phyloP scores from a whole-genome alignment of 805 yeast species.

The Kodamaea restingae region DNA sequence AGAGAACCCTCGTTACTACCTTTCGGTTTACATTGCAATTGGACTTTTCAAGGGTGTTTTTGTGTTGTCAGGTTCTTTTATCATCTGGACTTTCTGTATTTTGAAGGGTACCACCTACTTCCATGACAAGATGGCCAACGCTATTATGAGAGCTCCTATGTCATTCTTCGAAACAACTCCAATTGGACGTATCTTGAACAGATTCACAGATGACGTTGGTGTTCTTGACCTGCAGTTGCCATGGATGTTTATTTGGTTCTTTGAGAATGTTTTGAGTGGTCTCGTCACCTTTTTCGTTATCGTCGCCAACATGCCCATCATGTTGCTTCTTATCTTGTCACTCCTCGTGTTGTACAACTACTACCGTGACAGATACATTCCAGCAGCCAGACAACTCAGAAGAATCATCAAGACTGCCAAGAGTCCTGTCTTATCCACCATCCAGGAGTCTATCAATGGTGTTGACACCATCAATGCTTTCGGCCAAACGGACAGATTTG shows the following conservation, averaged over 20 bases:
- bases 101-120: slow-evolving; percentile 52
- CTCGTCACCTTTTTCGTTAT: slow-evolving; percentile 50
- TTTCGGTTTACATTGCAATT: slow-evolving; percentile 51
- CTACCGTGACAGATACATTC: slow-evolving; percentile 66
- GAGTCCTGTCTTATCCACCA: slow-evolving; percentile 76
- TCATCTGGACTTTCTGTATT: slow-evolving; percentile 51
- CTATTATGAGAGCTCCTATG: slow-evolving; percentile 60
- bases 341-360: slow-evolving; percentile 58
- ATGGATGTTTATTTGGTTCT: slow-evolving; percentile 46
- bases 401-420: slow-evolving; percentile 64
- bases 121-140: slow-evolving; percentile 53
- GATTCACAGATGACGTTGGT: slow-evolving; percentile 61
- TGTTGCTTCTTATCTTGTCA: slow-evolving; percentile 42
- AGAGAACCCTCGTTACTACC: slow-evolving; percentile 41
- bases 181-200: slow-evolving; percentile 58
- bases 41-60: slow-evolving; percentile 52
- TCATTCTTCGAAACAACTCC: slow-evolving; percentile 68
- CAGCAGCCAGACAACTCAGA: slow-evolving; percentile 73
- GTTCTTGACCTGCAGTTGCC: slow-evolving; percentile 56
- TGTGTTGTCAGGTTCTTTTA: slow-evolving; percentile 42
- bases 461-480: slow-evolving; percentile 76
- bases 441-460: slow-evolving; percentile 79
- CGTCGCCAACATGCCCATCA: slow-evolving; percentile 51
- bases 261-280: slow-evolving; percentile 42
- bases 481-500: slow-evolving; percentile 61